Base-by-base conservation (phyloP, 1,284 basidiomycete species). In the Rhodotorula sp. region DNA sequence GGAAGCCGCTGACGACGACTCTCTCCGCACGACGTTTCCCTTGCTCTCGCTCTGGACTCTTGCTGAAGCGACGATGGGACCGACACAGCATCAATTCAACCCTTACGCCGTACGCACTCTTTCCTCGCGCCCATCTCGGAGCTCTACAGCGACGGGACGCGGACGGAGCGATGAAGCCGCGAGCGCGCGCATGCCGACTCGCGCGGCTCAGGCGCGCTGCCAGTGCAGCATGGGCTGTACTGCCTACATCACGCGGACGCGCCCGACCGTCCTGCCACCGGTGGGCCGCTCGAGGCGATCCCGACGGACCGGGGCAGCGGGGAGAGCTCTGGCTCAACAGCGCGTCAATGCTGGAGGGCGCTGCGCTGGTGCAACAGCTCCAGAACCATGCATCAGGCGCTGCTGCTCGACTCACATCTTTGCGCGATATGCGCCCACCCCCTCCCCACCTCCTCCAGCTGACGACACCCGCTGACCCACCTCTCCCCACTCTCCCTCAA, bases 71-170 rank as follows among this genome's bases (percentile, higher is more conserved):
- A 34, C 50, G 15, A 67, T 67, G 66, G 59, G 60, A 46, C 70
- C 70, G 6, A 48, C 46, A 21, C 54, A 59, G 39, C 66, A 67
- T 22, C 70, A 72, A 51, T 72, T 72, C 66, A 66, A 60, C 55
- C 70, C 70, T 3, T 72, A 72, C 55, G 70, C 70, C 39, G 70
- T 69, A 21, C 55, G 65, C 55, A 22, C 10, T 19, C 32, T 15
- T 19, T 36, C 62, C 9, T 54, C 29, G 27, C 8, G 37, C 34
- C 32, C n/a, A n/a, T 9, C 1, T 9, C 44, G 59, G 57, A 58
- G 46, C n/a, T 44, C 37, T 22, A 25, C 10, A 13, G 34, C 37
- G 19, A 13, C 15, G 25, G 36, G 55, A 39, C 12, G 19, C 19
- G 36, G 25, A n/a, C 44, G 51, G 39, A 15, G 56, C 37, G 57